Evolutionary conservation across 495 filamentous ascomycete genomes (phyloP), one percentile per base, ranked within the genome.

Genomic region (Chaetomidium leptoderma): DNA sequence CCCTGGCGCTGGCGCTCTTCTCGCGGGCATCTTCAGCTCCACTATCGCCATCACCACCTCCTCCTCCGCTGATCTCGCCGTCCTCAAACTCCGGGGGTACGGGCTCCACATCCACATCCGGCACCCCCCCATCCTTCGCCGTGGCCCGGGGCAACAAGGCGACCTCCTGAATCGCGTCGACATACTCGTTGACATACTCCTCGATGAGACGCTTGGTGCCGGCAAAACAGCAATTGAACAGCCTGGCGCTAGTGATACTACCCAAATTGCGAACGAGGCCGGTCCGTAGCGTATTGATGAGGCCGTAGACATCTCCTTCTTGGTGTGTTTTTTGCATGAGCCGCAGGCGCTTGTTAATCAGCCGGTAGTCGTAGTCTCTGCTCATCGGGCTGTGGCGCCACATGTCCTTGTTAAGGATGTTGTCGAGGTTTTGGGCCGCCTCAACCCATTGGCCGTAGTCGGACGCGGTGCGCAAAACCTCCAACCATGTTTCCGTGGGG

Each of bases 161-260:
- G 23, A 96, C 84, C 65, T 92, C 85, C 55, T 87, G 81, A 36
- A 96, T 83, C 2, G 89, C 90, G 35, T 86, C 80, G 35, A 87
- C 89, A 19, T 92, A 86, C 59, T 90, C 84, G 0, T 87, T 86
- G 60, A 96, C 86, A 60, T 97, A 97, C 67, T 96, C 88, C 63
- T 95, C 91, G 57, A 97, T 92, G 24, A 95, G 70, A 23, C 86
- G 79, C 69, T 97, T 97, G 4, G 91, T 96, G 13, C 92, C 92
- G 3, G 87, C 86, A 66, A 95, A 95, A 13, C 88, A 85, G 49
- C 86, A 80, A 58, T 91, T 92, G 73, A 89, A 97, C 3, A 97
- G 73, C 58, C 85, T 86, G n/a, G 88, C 83, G 3, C 84, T 79
- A 1, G 89, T 89, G 56, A 97, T 96, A 63, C 96, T 93, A 33